Evolutionary conservation across 179 eudicot genomes (phyloP).

Genomic region (Nepenthes alata): DNA sequence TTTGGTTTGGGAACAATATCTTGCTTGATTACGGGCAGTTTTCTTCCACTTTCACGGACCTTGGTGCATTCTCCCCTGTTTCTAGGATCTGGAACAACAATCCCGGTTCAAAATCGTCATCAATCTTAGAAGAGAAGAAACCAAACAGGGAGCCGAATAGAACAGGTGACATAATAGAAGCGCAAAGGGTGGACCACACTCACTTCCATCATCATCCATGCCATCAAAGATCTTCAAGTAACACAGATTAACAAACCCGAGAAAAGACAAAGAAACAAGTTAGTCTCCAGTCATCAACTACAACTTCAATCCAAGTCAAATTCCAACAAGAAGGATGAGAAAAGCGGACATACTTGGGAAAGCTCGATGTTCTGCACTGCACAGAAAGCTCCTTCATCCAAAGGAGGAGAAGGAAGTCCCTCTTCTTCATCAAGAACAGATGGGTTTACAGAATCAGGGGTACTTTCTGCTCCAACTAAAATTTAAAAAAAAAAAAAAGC

Average conservation of each 20-base stretch:
- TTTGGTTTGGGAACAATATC: slow-evolving; percentile 20
- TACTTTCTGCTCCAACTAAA: slow-evolving; percentile 26
- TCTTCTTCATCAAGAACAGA: slow-evolving; percentile 53
- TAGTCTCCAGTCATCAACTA: slow-evolving; percentile 21
- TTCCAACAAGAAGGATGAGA: no score
- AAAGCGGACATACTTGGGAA: slow-evolving; percentile 14
- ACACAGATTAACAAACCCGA: background rate
- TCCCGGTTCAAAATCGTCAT: slow-evolving; percentile 23
- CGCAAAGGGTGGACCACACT: slow-evolving; percentile 33
- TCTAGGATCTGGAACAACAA: slow-evolving; percentile 62
- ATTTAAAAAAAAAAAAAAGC: no score
- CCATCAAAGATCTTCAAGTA: slow-evolving; percentile 28
- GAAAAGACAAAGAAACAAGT: slow-evolving; percentile 17
- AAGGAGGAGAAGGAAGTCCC: slow-evolving; percentile 86
- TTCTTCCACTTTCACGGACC: slow-evolving; percentile 40
- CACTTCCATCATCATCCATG: slow-evolving; percentile 96
- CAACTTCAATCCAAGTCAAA: background rate
- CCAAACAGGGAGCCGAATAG: slow-evolving; percentile 35
- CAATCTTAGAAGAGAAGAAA: slow-evolving; percentile 28
- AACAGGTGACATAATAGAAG: slow-evolving; percentile 7
- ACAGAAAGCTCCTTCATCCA: slow-evolving; percentile 65
- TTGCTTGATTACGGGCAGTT: slow-evolving; percentile 27
- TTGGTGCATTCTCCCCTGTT: slow-evolving; percentile 46
- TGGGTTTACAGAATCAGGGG: slow-evolving; percentile 70
- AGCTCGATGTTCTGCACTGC: slow-evolving; percentile 47